Conservation (phyloP, 306 rosid genomes). For the Casuarina equisetifolia region DNA sequence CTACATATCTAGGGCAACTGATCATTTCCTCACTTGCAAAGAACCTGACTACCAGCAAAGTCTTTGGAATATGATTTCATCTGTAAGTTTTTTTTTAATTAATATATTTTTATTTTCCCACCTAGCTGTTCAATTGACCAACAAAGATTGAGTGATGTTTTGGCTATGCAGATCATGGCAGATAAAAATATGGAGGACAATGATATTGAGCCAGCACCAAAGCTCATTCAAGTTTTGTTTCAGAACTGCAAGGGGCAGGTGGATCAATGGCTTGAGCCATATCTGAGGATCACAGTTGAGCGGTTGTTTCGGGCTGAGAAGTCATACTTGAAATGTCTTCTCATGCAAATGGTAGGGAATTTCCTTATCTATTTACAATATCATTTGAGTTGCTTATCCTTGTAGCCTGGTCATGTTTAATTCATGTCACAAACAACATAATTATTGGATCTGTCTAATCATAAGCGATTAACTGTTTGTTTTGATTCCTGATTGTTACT, state of each 20-base stretch:
- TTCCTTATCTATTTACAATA: not conserved
- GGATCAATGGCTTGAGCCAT: constrained; percentile 96
- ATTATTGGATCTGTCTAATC: too few relatives aligned
- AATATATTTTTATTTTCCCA: not conserved
- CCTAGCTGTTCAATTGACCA: not conserved
- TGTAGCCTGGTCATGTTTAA: not conserved
- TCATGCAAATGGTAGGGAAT: constrained; percentile 81
- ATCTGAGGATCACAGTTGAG: constrained; percentile 62
- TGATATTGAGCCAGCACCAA: constrained; percentile 96
- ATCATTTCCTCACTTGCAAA: constrained; percentile 77
- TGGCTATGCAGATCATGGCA: constrained; percentile 57
- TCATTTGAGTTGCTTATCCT: not conserved
- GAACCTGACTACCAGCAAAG: constrained; percentile 86
- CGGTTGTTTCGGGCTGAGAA: constrained; percentile 75
- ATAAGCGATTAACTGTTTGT: too few relatives aligned
- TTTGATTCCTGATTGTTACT: too few relatives aligned
- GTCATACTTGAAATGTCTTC: constrained; percentile 79
- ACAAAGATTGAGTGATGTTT: not conserved
- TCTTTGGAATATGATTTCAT: constrained; percentile 90
- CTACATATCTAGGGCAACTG: constrained; percentile 85
- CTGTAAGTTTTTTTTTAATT: constrained; percentile 54
- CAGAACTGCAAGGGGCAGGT: constrained; percentile 94
- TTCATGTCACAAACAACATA: too few relatives aligned
- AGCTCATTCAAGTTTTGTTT: constrained; percentile 91
- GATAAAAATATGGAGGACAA: constrained; percentile 84